Evolutionary conservation across 177 flowering plant genomes (phyloP).

Genomic region (Vitis hybrid): DNA sequence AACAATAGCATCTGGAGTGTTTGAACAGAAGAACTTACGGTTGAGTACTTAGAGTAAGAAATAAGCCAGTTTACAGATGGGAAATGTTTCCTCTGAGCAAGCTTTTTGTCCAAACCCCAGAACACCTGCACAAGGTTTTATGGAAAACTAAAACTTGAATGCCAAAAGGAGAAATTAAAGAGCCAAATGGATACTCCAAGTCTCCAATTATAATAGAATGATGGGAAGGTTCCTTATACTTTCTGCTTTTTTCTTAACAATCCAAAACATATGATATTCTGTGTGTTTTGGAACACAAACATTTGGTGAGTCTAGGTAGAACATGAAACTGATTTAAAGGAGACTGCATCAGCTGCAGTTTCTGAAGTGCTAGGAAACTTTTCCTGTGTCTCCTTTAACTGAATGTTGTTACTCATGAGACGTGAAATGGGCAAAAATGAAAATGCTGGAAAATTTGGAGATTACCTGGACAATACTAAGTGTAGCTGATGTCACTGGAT

Average conservation of each 20-base stretch:
- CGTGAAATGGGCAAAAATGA: too few relatives aligned
- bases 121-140: constrained; percentile 61
- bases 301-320: too few relatives aligned
- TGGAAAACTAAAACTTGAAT: not conserved
- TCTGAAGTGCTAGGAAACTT: too few relatives aligned
- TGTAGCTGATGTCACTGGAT: constrained; percentile 99
- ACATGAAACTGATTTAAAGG: too few relatives aligned
- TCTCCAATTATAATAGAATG: too few relatives aligned
- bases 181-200: not conserved
- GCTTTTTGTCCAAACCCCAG: constrained; percentile 99
- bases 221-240: too few relatives aligned
- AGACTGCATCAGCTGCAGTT: too few relatives aligned
- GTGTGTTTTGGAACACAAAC: too few relatives aligned
- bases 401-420: too few relatives aligned
- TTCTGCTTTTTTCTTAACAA: too few relatives aligned
- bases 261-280: too few relatives aligned
- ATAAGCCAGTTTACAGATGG: constrained; percentile 99
- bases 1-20: not conserved
- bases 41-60: constrained; percentile 93
- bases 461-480: constrained; percentile 97
- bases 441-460: not conserved
- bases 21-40: constrained; percentile 38
- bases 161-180: not conserved
- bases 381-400: too few relatives aligned
- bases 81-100: constrained; percentile 98